phyloP scores from a whole-genome alignment of 345 rosid genomes.

The Linum lewisii region DNA sequence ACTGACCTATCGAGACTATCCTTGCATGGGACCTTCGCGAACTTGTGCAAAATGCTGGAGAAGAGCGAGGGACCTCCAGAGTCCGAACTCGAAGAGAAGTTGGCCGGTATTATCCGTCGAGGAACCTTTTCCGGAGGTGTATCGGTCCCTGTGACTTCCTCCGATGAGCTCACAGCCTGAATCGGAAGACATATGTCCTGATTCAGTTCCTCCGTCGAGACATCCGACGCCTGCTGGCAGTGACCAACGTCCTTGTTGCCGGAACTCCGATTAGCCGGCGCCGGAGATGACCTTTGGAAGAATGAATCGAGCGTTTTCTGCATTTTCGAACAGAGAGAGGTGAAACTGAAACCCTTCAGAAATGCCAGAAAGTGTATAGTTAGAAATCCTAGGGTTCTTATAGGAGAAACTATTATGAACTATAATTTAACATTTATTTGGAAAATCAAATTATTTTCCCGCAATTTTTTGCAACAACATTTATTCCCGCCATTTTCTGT shows the following conservation, averaged over 20 bases:
- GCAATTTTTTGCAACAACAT: too few species aligned
- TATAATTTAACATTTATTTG: too few species aligned
- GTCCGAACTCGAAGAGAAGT: constrained; percentile 20
- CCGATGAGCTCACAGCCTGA: constrained; percentile 20
- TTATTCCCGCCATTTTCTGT: too few species aligned
- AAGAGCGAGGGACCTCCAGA: constrained; percentile 44
- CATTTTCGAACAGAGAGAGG: constrained; percentile 10
- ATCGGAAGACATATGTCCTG: constrained; percentile 6
- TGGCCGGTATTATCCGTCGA: constrained; percentile 47
- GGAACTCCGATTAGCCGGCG: constrained; percentile 28
- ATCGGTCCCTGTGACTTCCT: constrained; percentile 57
- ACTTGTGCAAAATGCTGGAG: constrained; percentile 82
- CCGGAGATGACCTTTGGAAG: constrained; percentile 51
- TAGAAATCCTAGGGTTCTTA: too few species aligned
- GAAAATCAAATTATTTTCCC: too few species aligned
- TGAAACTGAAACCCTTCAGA: neutral
- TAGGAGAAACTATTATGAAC: too few species aligned
- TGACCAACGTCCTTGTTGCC: constrained; percentile 13
- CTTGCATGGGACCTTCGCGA: constrained; percentile 46
- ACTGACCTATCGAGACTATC: constrained; percentile 33
- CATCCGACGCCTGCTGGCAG: constrained; percentile 16
- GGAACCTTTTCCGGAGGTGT: constrained; percentile 95
- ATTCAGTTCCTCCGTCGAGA: constrained; percentile 20
- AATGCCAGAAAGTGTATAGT: too few species aligned
- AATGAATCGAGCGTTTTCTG: constrained; percentile 69